Evolutionary conservation across 495 filamentous ascomycete species (phyloP), one percentile per base, ranked within the genome.

Genomic region (Xylaria venustula): DNA sequence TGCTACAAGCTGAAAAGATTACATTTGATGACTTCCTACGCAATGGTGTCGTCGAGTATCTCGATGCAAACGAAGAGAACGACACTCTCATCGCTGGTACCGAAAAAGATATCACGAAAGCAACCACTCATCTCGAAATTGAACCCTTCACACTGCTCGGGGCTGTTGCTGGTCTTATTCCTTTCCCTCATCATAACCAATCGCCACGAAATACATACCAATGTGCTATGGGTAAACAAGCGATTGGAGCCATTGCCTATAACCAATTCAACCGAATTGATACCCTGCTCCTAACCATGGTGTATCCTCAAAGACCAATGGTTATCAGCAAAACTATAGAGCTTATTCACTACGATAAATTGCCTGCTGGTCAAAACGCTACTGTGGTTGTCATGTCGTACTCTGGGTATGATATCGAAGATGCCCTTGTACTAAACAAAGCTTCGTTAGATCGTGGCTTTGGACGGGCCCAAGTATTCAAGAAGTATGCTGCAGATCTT

Each of bases 211-310:
- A 99, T 71, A 99, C 94, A 7, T 99, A 99, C 70, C 94, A 98
- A 78, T 97, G 95, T 73, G 94, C 94, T 75, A 99, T 99, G 94
- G 94, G 94, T 81, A 99, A 99, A 76, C 94, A 99, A 89, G 94
- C 94, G 17, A 97, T 99, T 72, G 94, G 94, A 50, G 91, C 93
- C 19, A 97, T 98, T 71, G 93, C 93, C 12, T 92, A 94, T 63
- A 99, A 99, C 68, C 95, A 98, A 73, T 96, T 96, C 77, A 85
- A 90, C 60, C 88, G 94, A 22, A 94, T 99, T 71, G 94, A 99
- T 68, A 97, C 92, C 3, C 83, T 98, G 28, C 85, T 98, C 19
- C 97, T 98, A 67, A 87, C 96, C 4, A 92, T 98, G 81, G 93
- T 98, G 17, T 99, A 99, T 69, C 94, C 94, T 2, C 94, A 99